A percentile compares a stretch with the other conserved stretches of the same genome.
Evolutionary conservation across 2,329 filamentous ascomycete species (phyloP).

Genomic region (Cytospora paraplurivora): DNA sequence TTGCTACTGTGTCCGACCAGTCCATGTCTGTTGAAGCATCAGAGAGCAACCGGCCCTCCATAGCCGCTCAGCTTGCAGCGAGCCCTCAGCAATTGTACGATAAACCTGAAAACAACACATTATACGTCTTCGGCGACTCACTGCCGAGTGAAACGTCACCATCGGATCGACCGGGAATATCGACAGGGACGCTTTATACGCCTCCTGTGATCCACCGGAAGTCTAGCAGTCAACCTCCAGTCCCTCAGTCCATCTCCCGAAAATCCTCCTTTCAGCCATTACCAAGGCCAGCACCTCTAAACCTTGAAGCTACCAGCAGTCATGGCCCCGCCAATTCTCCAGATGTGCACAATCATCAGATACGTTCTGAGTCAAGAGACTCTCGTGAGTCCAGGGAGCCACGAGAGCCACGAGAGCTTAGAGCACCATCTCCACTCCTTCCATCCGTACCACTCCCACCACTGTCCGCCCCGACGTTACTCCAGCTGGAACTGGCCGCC

Average conservation of each 20-base stretch:
- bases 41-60: constrained; percentile 40
- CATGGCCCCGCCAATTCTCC: constrained; percentile 30
- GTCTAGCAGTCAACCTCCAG: constrained; percentile 37
- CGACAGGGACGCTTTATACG: constrained; percentile 51
- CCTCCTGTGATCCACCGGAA: constrained; percentile 50
- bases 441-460: constrained; percentile 63
- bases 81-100: constrained; percentile 31
- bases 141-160: constrained; percentile 38
- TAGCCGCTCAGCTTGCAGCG: constrained; percentile 39
- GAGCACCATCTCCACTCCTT: constrained; percentile 52
- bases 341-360: constrained; percentile 1
- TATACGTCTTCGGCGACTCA: constrained; percentile 30
- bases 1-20: constrained; percentile 48
- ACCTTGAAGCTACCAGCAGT: constrained; percentile 41
- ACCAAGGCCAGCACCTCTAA: constrained; percentile 46
- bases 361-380: constrained; percentile 13
- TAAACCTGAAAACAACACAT: constrained; percentile 32
- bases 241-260: constrained; percentile 39
- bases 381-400: constrained; percentile 34
- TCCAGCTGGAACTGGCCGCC: constrained; percentile 65
- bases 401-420: neutral
- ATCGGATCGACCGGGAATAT: constrained; percentile 35
- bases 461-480: constrained; percentile 66
- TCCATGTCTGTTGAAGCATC: constrained; percentile 41
- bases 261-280: constrained; percentile 54